phyloP scores from a whole-genome alignment of 495 filamentous ascomycete genomes.

The Hyaloscypha variabilis region DNA sequence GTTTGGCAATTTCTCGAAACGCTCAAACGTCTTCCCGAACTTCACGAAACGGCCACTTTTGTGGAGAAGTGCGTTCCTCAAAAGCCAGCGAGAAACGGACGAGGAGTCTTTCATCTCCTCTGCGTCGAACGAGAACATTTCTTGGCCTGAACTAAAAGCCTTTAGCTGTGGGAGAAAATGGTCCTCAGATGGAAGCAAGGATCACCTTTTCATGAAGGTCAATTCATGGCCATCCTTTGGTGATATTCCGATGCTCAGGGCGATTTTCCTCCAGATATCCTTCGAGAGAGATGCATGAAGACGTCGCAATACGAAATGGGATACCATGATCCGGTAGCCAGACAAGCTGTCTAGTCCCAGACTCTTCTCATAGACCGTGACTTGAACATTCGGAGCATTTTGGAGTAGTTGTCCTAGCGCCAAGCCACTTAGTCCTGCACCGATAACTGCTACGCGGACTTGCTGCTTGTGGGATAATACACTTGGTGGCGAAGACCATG shows the following conservation, averaged over 20 bases:
- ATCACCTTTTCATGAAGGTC: slow-evolving; percentile 24
- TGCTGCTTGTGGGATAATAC: not conserved
- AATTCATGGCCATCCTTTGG: slow-evolving; percentile 25
- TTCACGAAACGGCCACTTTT: slow-evolving; percentile 32
- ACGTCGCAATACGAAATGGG: slow-evolving; percentile 21
- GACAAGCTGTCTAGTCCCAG: slow-evolving; percentile 18
- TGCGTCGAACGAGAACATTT: slow-evolving; percentile 23
- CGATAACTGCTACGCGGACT: slow-evolving; percentile 24
- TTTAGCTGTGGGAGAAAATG: not conserved
- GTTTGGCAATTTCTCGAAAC: slow-evolving; percentile 32
- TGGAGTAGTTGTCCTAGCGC: slow-evolving; percentile 26
- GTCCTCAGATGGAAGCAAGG: not conserved
- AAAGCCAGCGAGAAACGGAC: slow-evolving; percentile 26
- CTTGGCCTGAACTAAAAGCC: slow-evolving; percentile 8
- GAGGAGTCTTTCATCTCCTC: slow-evolving; percentile 22
- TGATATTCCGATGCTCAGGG: slow-evolving; percentile 21
- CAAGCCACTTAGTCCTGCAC: slow-evolving; percentile 29
- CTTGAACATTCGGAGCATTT: slow-evolving; percentile 21
- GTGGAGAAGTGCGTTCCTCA: slow-evolving; percentile 28
- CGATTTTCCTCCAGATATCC: slow-evolving; percentile 17
- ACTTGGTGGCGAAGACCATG: slow-evolving; percentile 16
- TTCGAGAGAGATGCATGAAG: slow-evolving; percentile 23
- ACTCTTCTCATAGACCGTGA: slow-evolving; percentile 28
- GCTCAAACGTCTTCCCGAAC: slow-evolving; percentile 39
- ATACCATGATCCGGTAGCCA: slow-evolving; percentile 30